These are phyloP conservation scores for Castanea mollissima DNA, from an alignment of 306 rosid species.

Conservation along the genomic window DNA sequence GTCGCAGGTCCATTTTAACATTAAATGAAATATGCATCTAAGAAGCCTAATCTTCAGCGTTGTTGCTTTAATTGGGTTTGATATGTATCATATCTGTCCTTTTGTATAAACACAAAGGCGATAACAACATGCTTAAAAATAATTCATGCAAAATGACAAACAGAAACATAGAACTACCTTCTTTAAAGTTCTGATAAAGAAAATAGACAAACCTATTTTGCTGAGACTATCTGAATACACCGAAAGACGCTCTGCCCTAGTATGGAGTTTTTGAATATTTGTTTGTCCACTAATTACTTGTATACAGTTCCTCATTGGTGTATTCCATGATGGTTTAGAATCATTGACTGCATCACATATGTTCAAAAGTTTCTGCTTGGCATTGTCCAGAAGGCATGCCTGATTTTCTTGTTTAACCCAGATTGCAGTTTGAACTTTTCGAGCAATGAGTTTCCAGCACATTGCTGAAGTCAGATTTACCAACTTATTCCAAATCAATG, in stretches of 20 bases:
- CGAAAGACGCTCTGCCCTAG: slow-evolving; percentile 63
- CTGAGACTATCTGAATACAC: slow-evolving; percentile 59
- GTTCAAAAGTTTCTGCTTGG: slow-evolving; percentile 50
- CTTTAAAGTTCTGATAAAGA: slow-evolving; percentile 15
- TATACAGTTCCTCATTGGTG: slow-evolving; percentile 66
- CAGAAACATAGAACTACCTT: slow-evolving; percentile 11
- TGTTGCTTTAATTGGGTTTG: too few relatives aligned
- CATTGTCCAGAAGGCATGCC: slow-evolving; percentile 56
- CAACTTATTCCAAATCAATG: slow-evolving; percentile 79
- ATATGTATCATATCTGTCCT: too few relatives aligned
- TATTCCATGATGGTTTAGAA: slow-evolving; percentile 71
- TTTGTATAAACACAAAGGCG: too few relatives aligned
- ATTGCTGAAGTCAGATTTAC: slow-evolving; percentile 78
- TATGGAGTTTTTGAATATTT: slow-evolving; percentile 51
- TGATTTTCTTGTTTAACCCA: slow-evolving; percentile 75
- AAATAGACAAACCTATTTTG: slow-evolving; percentile 57
- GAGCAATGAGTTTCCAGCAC: slow-evolving; percentile 95
- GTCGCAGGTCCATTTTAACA: too few relatives aligned
- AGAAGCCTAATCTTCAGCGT: too few relatives aligned
- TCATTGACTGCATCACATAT: slow-evolving; percentile 66
- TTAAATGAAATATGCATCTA: too few relatives aligned
- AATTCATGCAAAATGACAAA: too few relatives aligned
- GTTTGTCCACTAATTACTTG: slow-evolving; percentile 36
- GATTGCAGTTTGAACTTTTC: slow-evolving; percentile 86
- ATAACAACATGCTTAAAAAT: too few relatives aligned